Evolutionary conservation across 805 yeast species (phyloP).

Genomic region (Ogataea neopini): DNA sequence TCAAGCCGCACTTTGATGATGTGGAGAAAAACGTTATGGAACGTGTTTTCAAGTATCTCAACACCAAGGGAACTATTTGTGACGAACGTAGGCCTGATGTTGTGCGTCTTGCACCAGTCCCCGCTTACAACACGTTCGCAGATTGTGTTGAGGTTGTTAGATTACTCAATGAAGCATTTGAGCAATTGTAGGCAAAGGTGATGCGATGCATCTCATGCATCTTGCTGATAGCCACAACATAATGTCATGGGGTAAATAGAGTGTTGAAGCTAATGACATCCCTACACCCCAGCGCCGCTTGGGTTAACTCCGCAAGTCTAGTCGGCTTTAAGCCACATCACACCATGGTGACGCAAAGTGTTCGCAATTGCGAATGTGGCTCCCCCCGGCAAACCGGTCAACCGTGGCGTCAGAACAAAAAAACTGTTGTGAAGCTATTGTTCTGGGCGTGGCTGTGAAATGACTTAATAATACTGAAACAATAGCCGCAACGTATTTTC

Average conservation of each 20-base stretch:
- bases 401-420: not conserved
- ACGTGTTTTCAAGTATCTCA: slow-evolving; percentile 49
- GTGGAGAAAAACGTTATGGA: slow-evolving; percentile 57
- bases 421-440: not conserved
- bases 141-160: slow-evolving; percentile 56
- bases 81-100: slow-evolving; percentile 92
- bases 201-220: not conserved
- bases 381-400: not conserved
- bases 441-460: not conserved
- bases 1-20: slow-evolving; percentile 48
- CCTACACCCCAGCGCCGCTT: too few species aligned
- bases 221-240: too few species aligned
- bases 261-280: too few species aligned
- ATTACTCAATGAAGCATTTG: slow-evolving; percentile 45
- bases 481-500: not conserved
- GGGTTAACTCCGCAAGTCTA: too few species aligned
- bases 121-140: slow-evolving; percentile 74
- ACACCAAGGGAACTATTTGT: slow-evolving; percentile 63
- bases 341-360: not conserved
- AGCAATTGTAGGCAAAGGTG: not conserved
- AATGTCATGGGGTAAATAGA: too few species aligned
- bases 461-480: too few species aligned
- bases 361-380: slow-evolving; percentile 17
- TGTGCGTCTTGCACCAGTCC: slow-evolving; percentile 85
- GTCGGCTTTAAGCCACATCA: not conserved